These are phyloP conservation scores for Melampsora larici-populina DNA, from an alignment of 1,284 basidiomycete species.

Conservation along the genomic window DNA sequence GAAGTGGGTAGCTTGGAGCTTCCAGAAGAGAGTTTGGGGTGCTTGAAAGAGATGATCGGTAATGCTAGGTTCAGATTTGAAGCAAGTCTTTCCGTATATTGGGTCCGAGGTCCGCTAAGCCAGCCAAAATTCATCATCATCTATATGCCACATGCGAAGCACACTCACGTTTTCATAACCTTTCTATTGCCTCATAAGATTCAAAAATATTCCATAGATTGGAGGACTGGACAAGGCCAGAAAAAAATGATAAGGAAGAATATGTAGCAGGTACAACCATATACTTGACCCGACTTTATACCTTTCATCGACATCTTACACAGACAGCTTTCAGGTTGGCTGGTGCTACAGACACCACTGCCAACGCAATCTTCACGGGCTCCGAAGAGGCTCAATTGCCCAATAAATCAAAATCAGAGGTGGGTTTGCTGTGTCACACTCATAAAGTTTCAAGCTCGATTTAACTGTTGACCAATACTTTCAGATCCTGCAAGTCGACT, in stretches of 20 bases:
- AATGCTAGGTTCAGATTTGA: constrained; percentile 83
- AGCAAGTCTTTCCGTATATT: constrained; percentile 72
- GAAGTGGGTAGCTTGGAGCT: constrained; percentile 80
- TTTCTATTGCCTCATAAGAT: constrained; percentile 60
- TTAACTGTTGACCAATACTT: background rate
- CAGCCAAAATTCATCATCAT: background rate
- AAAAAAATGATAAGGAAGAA: constrained; percentile 35
- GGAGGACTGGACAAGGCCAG: constrained; percentile 71
- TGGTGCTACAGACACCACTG: constrained; percentile 65
- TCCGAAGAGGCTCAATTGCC: background rate
- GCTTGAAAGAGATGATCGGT: constrained; percentile 70
- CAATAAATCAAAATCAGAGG: background rate
- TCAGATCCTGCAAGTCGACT: constrained; percentile 45
- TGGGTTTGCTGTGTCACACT: background rate
- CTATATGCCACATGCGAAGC: background rate
- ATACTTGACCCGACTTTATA: constrained; percentile 69
- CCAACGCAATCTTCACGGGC: background rate
- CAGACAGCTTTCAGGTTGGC: constrained; percentile 78
- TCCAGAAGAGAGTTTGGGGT: constrained; percentile 67
- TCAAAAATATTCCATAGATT: constrained; percentile 76
- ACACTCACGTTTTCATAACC: background rate
- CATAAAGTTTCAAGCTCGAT: background rate
- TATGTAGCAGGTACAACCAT: constrained; percentile 54
- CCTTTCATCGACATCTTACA: constrained; percentile 77
- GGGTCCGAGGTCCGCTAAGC: constrained; percentile 69